Percentiles rank a stretch among this genome's conserved stretches.
Evolutionary conservation across 2,329 filamentous ascomycete genomes (phyloP).

Genomic region (Stachybotrys elegans): DNA sequence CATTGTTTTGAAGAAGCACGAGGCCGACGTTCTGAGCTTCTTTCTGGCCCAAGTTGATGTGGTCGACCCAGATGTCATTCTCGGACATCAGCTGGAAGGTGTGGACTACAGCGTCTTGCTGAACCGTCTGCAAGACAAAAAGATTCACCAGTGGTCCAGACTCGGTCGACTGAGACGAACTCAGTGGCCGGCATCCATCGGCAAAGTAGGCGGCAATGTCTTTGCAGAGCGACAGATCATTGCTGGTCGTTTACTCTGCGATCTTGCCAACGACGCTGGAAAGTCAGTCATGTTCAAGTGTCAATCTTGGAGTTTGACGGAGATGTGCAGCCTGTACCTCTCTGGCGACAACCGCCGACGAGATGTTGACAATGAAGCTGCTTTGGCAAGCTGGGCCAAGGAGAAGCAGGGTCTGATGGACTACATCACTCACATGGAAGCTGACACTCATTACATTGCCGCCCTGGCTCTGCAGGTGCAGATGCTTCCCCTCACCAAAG

Average conservation of each 20-base stretch:
- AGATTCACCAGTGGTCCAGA: slow-evolving; percentile 89
- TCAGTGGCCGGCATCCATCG: slow-evolving; percentile 83
- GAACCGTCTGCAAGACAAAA: slow-evolving; percentile 81
- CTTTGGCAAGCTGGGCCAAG: slow-evolving; percentile 76
- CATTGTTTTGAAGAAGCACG: slow-evolving; percentile 76
- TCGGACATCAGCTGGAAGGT: slow-evolving; percentile 95
- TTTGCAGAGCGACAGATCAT: slow-evolving; percentile 90
- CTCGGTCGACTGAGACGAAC: slow-evolving; percentile 80
- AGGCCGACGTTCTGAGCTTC: slow-evolving; percentile 78
- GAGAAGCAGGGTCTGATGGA: slow-evolving; percentile 82
- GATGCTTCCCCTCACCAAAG: slow-evolving; percentile 88
- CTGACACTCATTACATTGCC: slow-evolving; percentile 93
- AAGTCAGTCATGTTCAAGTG: slow-evolving; percentile 97
- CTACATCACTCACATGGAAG: slow-evolving; percentile 88
- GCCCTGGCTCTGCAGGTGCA: slow-evolving; percentile 85
- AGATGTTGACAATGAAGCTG: slow-evolving; percentile 84
- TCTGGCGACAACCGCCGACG: slow-evolving; percentile 65
- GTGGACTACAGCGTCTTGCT: slow-evolving; percentile 91
- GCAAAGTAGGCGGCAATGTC: slow-evolving; percentile 80
- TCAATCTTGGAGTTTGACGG: slow-evolving; percentile 94
- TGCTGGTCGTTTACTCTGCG: slow-evolving; percentile 83
- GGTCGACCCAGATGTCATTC: slow-evolving; percentile 86
- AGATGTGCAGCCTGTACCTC: slow-evolving; percentile 94
- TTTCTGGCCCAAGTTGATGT: slow-evolving; percentile 85
- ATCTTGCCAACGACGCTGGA: slow-evolving; percentile 92